Evolutionary conservation across 2,329 filamentous ascomycete species (phyloP), one percentile per base, ranked within the genome.

Genomic region (Apiospora hydei): DNA sequence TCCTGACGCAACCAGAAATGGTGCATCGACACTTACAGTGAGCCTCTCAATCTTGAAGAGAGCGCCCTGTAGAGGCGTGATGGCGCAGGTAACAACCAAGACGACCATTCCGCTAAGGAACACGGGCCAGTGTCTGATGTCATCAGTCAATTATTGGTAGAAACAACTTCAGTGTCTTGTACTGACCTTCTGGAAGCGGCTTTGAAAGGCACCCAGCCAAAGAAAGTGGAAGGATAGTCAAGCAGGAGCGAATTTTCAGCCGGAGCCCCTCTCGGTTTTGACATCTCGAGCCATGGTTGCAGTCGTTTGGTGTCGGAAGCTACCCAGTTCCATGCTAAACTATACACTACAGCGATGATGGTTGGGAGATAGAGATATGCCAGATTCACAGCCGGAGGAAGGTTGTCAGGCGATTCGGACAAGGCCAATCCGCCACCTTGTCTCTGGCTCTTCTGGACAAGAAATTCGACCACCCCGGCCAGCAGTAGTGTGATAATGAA

Each of bases 81-180:
- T 38, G 0, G 53, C 16, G 38, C 14, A 61, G 4, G 53, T 1
- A 16, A 61, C 7, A 6, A 61, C 1, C 53, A 61, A 11, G 2
- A 61, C 53, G 3, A 21, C 4, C 16, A 61, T 21, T 1, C 53
- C 53, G n/a, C 53, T 61, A 1, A 61, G 18, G 11, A 61, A 61
- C 30, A 61, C 53, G 0, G 53, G 53, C 53, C 53, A 61, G 53
- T 61, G 53, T 38, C 53, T 61, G 6, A 21, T 10, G 7, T 14
- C 4, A 21, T 38, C 34, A 38, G 53, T 4, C 16, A 21, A 10
- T 61, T 61, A 61, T 38, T 11, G 0, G 21, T 61, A 1, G 16
- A 1, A 38, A 2, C 2, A 61, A 0, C 2, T 0, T 38, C 21
- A 6, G 4, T 34, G 5, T 2, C 6, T 4, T 21, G 16, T 7